Conservation (phyloP, 2,329 filamentous ascomycete genomes). For the Beauveria bassiana region DNA sequence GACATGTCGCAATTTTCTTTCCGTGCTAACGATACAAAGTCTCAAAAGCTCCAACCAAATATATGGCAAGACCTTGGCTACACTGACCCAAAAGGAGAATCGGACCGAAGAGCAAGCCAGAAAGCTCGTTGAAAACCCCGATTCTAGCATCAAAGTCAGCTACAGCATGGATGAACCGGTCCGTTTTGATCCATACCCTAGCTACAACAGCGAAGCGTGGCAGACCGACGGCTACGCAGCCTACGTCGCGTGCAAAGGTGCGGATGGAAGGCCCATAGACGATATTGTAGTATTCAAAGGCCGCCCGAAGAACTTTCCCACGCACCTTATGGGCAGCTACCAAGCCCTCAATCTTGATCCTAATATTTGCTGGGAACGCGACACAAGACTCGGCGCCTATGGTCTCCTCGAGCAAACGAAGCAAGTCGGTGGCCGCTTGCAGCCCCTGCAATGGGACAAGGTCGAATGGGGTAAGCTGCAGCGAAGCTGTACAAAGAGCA, state of each 20-base stretch:
- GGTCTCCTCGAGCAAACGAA: slow-evolving; percentile 44
- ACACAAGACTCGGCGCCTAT: slow-evolving; percentile 62
- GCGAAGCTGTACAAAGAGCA: slow-evolving; percentile 55
- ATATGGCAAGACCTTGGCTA: slow-evolving; percentile 49
- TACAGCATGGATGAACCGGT: slow-evolving; percentile 42
- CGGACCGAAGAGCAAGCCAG: slow-evolving; percentile 24
- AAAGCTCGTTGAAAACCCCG: slow-evolving; percentile 26
- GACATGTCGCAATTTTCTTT: slow-evolving; percentile 21
- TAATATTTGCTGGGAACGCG: slow-evolving; percentile 59
- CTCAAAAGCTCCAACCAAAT: slow-evolving; percentile 37
- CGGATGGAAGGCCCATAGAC: slow-evolving; percentile 49
- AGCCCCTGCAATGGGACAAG: slow-evolving; percentile 49
- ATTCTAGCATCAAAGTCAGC: slow-evolving; percentile 21
- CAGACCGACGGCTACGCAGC: slow-evolving; percentile 45
- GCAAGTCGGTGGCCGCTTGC: slow-evolving; percentile 30
- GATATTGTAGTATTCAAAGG: slow-evolving; percentile 60
- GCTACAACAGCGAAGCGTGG: slow-evolving; percentile 59
- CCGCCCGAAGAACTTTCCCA: slow-evolving; percentile 49
- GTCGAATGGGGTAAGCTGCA: slow-evolving; percentile 68
- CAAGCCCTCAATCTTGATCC: slow-evolving; percentile 51
- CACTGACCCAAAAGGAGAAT: slow-evolving; percentile 34
- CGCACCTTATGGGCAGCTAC: slow-evolving; percentile 56
- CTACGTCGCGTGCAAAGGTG: slow-evolving; percentile 58
- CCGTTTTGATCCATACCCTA: slow-evolving; percentile 63
- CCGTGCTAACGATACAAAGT: slow-evolving; percentile 16